phyloP scores from a whole-genome alignment of 192 early-diverging fungal species.

The Coemansia sp. region DNA sequence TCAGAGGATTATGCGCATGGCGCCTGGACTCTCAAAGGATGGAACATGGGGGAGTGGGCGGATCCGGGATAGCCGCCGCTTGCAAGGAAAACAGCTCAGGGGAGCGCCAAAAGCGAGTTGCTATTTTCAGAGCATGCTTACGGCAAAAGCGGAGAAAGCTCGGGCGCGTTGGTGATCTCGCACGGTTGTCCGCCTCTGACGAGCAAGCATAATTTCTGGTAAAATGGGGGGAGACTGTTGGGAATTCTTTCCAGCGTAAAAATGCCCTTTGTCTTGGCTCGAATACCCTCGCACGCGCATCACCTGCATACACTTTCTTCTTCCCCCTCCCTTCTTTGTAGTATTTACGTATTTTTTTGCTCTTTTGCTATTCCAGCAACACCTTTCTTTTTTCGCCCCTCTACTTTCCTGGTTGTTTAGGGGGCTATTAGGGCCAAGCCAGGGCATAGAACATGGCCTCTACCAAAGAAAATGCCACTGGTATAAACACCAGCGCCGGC shows the following conservation, averaged over 20 bases:
- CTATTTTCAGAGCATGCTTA: background rate
- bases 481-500: background rate
- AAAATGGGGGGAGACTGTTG: background rate
- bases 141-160: background rate
- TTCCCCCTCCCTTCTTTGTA: background rate
- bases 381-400: background rate
- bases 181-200: background rate
- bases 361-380: background rate
- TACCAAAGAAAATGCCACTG: background rate
- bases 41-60: background rate
- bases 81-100: background rate
- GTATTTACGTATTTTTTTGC: background rate
- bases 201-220: background rate
- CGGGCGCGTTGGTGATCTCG: background rate
- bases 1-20: background rate
- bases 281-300: background rate
- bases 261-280: background rate
- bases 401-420: background rate
- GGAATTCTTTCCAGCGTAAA: too few relatives aligned
- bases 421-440: background rate
- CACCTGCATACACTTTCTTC: background rate
- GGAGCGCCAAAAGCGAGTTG: too few relatives aligned
- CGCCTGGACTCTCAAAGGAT: too few relatives aligned
- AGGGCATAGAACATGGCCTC: slow-evolving; percentile 1
- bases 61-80: background rate